Evolutionary conservation across 129 eudicot genomes (phyloP).

Genomic region (Flaveria linearis): DNA sequence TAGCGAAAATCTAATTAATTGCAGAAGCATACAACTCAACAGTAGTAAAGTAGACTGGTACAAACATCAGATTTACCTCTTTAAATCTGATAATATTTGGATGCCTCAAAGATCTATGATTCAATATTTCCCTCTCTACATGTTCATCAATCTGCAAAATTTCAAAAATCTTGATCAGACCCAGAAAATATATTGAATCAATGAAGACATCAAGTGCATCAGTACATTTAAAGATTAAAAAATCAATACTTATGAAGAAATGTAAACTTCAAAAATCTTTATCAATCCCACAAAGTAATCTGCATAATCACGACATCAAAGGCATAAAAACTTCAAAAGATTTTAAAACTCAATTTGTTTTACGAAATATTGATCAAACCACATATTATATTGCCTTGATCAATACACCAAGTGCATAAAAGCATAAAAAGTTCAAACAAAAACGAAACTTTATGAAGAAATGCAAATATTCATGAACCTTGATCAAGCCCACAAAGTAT

Average conservation of each 20-base stretch:
- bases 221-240: neutral
- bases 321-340: neutral
- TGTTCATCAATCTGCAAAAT: slow-evolving; percentile 77
- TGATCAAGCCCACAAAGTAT: neutral
- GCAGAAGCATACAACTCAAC: neutral
- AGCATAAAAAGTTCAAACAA: neutral
- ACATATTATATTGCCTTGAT: neutral
- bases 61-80: slow-evolving; percentile 52
- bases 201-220: neutral
- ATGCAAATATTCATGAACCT: neutral
- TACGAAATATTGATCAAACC: slow-evolving; percentile 11
- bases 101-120: slow-evolving; percentile 80
- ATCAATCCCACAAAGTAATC: neutral
- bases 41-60: slow-evolving; percentile 3
- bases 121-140: slow-evolving; percentile 78
- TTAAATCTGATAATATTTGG: slow-evolving; percentile 82
- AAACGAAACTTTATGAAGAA: neutral
- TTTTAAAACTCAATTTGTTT: neutral
- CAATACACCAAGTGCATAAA: neutral
- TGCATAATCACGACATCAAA: slow-evolving; percentile 1
- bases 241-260: neutral
- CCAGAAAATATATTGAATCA: neutral
- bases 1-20: neutral
- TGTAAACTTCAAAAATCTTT: neutral
- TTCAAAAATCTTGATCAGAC: slow-evolving; percentile 15